phyloP scores from a whole-genome alignment of 768 basidiomycete genomes.

The Fibroporia radiculosa region DNA sequence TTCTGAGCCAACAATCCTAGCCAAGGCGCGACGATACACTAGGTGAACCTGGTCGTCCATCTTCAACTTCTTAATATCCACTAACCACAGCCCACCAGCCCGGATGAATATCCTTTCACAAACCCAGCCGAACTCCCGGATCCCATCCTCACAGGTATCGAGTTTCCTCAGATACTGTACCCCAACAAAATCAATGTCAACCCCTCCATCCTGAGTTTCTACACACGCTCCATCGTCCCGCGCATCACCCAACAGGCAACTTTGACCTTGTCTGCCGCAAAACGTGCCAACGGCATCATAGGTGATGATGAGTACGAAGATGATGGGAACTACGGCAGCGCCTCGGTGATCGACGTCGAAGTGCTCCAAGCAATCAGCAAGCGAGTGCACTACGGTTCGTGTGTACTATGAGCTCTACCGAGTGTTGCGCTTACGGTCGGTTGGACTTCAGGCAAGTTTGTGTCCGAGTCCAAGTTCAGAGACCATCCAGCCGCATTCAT shows the following conservation, averaged over 20 bases:
- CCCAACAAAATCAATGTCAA: conserved; percentile 84
- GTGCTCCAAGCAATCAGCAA: conserved; percentile 97
- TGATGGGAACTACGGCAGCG: conserved; percentile 97
- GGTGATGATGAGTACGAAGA: conserved; percentile 74
- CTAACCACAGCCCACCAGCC: conserved; percentile 40
- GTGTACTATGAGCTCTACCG: not conserved
- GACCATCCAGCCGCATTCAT: conserved; percentile 81
- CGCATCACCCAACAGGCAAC: conserved; percentile 77
- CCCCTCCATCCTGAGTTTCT: conserved; percentile 79
- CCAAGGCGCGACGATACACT: conserved; percentile 91
- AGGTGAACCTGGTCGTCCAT: conserved; percentile 42
- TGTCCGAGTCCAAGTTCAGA: conserved; percentile 96
- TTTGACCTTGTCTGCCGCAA: conserved; percentile 51
- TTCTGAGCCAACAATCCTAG: conserved; percentile 32
- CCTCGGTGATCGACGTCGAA: conserved; percentile 91
- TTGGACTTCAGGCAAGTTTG: conserved; percentile 78
- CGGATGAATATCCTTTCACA: conserved; percentile 97
- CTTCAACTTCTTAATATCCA: not conserved
- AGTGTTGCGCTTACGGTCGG: conserved; percentile 2
- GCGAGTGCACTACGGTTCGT: conserved; percentile 92
- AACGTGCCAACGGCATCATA: conserved; percentile 57
- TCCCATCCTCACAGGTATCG: conserved; percentile 69
- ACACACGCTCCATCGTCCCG: conserved; percentile 81
- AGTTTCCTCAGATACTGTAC: conserved; percentile 71
- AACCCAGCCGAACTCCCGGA: conserved; percentile 55